Conservation (phyloP, 176 grass and related monocot species). For the Bromus sterilis region DNA sequence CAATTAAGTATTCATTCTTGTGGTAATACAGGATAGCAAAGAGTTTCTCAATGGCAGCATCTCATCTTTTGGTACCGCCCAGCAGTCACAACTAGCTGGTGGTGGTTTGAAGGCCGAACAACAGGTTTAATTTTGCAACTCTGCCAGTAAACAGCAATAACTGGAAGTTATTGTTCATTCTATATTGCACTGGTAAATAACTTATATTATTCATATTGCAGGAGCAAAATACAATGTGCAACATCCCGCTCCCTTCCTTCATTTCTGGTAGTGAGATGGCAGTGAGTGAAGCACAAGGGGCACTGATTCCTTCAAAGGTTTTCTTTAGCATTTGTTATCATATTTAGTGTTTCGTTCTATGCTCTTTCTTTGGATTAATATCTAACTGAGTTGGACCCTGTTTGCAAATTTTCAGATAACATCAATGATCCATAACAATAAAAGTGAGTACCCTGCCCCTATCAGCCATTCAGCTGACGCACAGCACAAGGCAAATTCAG, state of each 20-base stretch:
- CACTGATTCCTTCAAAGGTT: constrained; percentile 33
- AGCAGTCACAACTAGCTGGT: constrained; percentile 18
- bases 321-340: neutral
- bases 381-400: neutral
- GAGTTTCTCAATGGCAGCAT: constrained; percentile 19
- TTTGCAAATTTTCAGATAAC: constrained; percentile 23
- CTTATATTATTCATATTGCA: constrained; percentile 14
- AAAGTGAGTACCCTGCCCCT: constrained; percentile 27
- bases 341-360: neutral
- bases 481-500: constrained; percentile 31
- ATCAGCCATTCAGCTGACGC: constrained; percentile 31
- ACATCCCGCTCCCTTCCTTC: constrained; percentile 36
- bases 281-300: constrained; percentile 29
- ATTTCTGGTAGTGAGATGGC: constrained; percentile 18
- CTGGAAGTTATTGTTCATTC: neutral
- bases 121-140: constrained; percentile 25
- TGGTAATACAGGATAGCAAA: constrained; percentile 41
- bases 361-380: constrained; percentile 3
- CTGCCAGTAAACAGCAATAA: neutral
- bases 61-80: constrained; percentile 10
- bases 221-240: constrained; percentile 41
- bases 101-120: constrained; percentile 33
- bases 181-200: constrained; percentile 4
- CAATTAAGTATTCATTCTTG: neutral
- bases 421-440: constrained; percentile 12